Conservation (phyloP, 345 rosid genomes). For the Salix brachista region DNA sequence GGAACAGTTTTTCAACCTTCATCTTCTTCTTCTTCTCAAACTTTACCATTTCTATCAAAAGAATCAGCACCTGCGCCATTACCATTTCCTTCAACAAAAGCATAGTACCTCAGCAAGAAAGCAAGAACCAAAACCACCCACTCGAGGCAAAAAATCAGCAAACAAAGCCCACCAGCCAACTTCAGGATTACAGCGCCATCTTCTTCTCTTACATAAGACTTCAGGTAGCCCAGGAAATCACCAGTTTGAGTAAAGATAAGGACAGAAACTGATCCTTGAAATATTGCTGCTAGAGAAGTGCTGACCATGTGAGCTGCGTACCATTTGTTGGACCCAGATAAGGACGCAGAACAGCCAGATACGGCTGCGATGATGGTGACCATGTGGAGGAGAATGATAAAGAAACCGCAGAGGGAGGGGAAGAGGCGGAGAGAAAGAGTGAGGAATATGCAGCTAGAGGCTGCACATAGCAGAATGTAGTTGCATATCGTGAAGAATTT, state of each 20-base stretch:
- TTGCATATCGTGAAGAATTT: constrained; percentile 26
- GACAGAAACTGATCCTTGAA: constrained; percentile 85
- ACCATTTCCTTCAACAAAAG: constrained; percentile 52
- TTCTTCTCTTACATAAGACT: constrained; percentile 80
- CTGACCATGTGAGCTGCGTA: constrained; percentile 88
- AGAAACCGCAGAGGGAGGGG: constrained; percentile 72
- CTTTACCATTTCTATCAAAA: not conserved
- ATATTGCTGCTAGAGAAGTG: constrained; percentile 77
- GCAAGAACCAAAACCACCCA: constrained; percentile 84
- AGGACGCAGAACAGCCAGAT: constrained; percentile 67
- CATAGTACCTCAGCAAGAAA: constrained; percentile 72
- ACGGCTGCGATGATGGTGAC: constrained; percentile 63
- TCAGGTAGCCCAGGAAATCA: constrained; percentile 59
- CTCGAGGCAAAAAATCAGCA: constrained; percentile 65
- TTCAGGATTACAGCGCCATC: constrained; percentile 73
- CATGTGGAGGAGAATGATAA: constrained; percentile 52
- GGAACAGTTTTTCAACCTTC: constrained; percentile 43
- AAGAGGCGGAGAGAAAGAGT: constrained; percentile 37
- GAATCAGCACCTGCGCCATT: constrained; percentile 3
- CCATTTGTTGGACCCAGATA: constrained; percentile 51
- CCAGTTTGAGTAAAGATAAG: constrained; percentile 67
- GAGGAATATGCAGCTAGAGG: constrained; percentile 43
- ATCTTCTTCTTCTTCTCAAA: constrained; percentile 63
- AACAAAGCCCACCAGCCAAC: constrained; percentile 73
- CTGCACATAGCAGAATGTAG: constrained; percentile 38